These are phyloP conservation scores for Heliosperma pusillum DNA, from an alignment of 148 eudicot species.

Conservation along the genomic window DNA sequence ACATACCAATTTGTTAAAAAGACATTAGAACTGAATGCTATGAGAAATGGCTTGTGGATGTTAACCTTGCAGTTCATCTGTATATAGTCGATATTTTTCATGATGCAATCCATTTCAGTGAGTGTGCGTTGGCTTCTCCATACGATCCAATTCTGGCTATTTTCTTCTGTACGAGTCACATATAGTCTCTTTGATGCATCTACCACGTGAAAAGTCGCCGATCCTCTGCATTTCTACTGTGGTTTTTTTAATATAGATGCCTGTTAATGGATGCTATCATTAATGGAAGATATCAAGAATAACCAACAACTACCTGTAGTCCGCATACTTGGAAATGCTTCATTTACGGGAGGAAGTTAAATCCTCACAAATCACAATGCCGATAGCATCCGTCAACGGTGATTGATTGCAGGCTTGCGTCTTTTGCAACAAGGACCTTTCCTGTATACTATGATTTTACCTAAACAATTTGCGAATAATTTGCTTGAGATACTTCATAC, in stretches of 20 bases:
- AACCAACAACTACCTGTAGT: background rate
- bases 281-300: background rate
- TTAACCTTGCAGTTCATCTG: background rate
- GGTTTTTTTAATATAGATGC: background rate
- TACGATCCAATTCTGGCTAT: background rate
- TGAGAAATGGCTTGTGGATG: background rate
- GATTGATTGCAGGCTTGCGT: background rate
- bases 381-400: background rate
- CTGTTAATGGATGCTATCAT: background rate
- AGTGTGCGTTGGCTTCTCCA: background rate
- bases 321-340: background rate
- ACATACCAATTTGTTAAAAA: background rate
- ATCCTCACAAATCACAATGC: background rate
- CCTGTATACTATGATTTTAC: too few species aligned
- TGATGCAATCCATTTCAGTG: background rate
- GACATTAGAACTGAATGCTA: background rate
- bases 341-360: background rate
- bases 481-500: background rate
- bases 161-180: background rate
- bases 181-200: background rate
- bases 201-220: background rate
- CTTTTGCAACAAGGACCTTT: background rate
- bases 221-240: background rate
- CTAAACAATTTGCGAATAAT: too few species aligned
- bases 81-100: background rate